Evolutionary conservation across 257 asterid genomes (phyloP), one percentile per base, ranked within the genome.

Genomic region (Coffea canephora): DNA sequence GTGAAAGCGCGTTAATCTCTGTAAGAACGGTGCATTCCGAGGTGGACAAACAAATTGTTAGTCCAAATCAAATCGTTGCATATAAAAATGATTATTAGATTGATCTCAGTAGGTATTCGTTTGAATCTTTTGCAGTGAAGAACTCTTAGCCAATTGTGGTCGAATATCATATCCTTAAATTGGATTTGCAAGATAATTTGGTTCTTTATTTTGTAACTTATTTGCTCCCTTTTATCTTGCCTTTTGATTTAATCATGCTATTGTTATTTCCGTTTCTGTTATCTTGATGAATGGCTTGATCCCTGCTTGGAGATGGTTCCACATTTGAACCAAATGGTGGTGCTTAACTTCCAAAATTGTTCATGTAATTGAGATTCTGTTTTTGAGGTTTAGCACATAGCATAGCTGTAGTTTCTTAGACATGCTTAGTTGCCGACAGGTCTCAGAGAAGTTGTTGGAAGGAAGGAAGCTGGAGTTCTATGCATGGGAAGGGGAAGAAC

Each of bases 401-500:
- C 23, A 61, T 70, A 34, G 54, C 1, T 55, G 19, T 50, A 46
- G 59, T 36, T 39, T 21, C 12, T n/a, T 73, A 81, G 43, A 39
- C 43, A 39, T 39, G 3, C 62, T 68, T 78, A 77, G n/a, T 27
- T 75, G 64, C 70, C 43, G 62, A 57, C 80, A 95, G 99, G 99
- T 89, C 68, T 91, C 89, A 7, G 65, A 89, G 73, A 83, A 75
- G 82, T 87, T 92, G 80, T 80, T 91, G 76, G 91, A 81, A 43
- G 96, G 92, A 77, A 90, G 87, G 80, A 92, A 88, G 72, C 79
- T 95, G 86, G 97, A 91, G 87, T 87, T 90, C 80, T 87, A 76
- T 88, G 77, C 61, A 76, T 95, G 99, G 99, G 95, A 91, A 13
- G 93, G 93, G 66, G 90, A 92, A 76, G 94, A 89, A 46, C 85